Conservation (phyloP, 2,329 filamentous ascomycete species). For the Epichloe baconii region DNA sequence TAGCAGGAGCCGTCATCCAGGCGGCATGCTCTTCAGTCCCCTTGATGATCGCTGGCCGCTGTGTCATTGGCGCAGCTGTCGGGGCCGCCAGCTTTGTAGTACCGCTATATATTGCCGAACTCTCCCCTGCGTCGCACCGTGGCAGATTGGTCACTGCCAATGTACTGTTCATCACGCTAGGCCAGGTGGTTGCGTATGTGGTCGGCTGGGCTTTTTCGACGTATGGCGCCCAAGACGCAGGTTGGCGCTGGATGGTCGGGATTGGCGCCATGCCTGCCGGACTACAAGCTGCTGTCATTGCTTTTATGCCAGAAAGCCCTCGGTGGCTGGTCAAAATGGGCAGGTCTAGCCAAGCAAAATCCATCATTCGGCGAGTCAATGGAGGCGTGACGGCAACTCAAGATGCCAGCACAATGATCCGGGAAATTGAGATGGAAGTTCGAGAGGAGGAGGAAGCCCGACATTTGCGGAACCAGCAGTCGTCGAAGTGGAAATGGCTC, state of each 20-base stretch:
- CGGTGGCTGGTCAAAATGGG: slow-evolving; percentile 70
- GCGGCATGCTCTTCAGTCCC: slow-evolving; percentile 42
- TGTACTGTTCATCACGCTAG: slow-evolving; percentile 71
- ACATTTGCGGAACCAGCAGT: slow-evolving; percentile 19
- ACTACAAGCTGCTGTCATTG: slow-evolving; percentile 54
- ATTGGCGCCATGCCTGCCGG: slow-evolving; percentile 66
- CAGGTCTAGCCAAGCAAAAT: slow-evolving; percentile 44
- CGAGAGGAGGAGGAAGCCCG: slow-evolving; percentile 50
- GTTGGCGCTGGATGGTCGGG: slow-evolving; percentile 89
- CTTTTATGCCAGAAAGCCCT: slow-evolving; percentile 75
- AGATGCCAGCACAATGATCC: slow-evolving; percentile 47
- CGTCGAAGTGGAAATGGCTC: slow-evolving; percentile 22
- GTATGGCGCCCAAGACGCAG: slow-evolving; percentile 35
- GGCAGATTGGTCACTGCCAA: slow-evolving; percentile 74
- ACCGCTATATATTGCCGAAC: slow-evolving; percentile 78
- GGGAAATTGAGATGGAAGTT: slow-evolving; percentile 61
- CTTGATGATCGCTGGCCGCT: slow-evolving; percentile 53
- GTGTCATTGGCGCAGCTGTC: slow-evolving; percentile 58
- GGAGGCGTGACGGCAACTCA: slow-evolving; percentile 31
- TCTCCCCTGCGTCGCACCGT: slow-evolving; percentile 59
- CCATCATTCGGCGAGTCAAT: slow-evolving; percentile 53
- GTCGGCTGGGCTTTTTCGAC: slow-evolving; percentile 64
- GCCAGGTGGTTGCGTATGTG: slow-evolving; percentile 80
- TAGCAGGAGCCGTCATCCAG: slow-evolving; percentile 53
- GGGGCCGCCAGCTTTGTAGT: slow-evolving; percentile 71